Base-by-base conservation (phyloP, 1,284 basidiomycete species). In the Earliella scabrosa region DNA sequence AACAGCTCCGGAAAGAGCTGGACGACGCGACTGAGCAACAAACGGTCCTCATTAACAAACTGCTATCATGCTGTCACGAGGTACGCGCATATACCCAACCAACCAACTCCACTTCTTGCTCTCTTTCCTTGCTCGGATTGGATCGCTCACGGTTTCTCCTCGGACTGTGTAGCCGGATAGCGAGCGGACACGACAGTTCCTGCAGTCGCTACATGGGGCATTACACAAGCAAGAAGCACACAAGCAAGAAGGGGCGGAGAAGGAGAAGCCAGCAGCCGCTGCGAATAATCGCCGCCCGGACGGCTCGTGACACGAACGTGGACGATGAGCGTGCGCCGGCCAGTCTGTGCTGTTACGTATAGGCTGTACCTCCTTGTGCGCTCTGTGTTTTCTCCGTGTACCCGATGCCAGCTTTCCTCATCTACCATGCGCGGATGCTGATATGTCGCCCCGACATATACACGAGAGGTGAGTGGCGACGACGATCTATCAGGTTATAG, bases 1-100 rank as follows among this genome's bases (percentile, higher is more conserved):
- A 79, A 57, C 82, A 84, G 64, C 77, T 90, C 57, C 80, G 82
- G 64, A 88, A 87, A 67, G 87, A 90, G 49, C 75, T 92, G 49
- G 88, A 92, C 61, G 86, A 88, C 18, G 81, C 83, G 24, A 87
- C 89, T 66, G 85, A 82, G 60, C 83, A 84, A 43, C 90, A 91
- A 67, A 83, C 87, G 18, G 79, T 87, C 74, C 78, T 92, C 51
- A 86, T 92, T 54, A 90, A 91, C 73, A 90, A 89, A 64, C 76
- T 92, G 48, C 86, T 90, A 64, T 79, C 85, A 27, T 92, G 88
- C 66, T 92, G 89, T 77, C 89, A 90, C 76, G 90, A 92, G 83
- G 90, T 91, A 63, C 69, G 83, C 65, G 11, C 46, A 91, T 82
- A 90, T 90, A 63, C 68, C 82, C 65, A 5, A 39, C 8, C 18